Evolutionary conservation across 176 grass and related monocot genomes (phyloP).

Genomic region (Eremochloa ophiuroides): DNA sequence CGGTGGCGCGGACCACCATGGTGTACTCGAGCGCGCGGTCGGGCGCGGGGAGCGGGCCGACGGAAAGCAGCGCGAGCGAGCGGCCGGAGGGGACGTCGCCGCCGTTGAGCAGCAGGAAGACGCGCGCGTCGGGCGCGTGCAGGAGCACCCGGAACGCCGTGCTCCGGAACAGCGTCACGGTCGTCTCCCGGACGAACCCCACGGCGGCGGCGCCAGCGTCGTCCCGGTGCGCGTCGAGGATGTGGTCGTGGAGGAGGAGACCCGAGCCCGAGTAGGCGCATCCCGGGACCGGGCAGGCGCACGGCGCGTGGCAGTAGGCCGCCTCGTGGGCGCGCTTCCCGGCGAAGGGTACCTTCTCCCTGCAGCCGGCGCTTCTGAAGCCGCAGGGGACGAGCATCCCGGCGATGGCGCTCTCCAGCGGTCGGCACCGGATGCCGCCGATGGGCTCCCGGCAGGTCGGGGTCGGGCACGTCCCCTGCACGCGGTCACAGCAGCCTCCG

Average conservation of each 20-base stretch:
- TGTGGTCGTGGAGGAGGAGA: not conserved
- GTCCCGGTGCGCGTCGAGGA: not conserved
- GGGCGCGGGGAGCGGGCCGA: no score
- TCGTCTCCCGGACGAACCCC: no score
- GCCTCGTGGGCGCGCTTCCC: not conserved
- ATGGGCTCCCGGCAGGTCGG: not conserved
- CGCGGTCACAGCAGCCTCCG: not conserved
- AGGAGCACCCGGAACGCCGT: no score
- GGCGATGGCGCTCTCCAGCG: not conserved
- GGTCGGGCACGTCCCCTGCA: not conserved
- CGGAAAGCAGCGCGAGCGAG: no score
- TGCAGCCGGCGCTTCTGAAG: not conserved
- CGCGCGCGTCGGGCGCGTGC: no score
- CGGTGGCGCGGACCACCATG: no score
- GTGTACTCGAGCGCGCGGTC: no score
- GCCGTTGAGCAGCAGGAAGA: no score
- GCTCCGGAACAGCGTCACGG: no score
- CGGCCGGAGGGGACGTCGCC: no score
- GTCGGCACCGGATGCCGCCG: not conserved
- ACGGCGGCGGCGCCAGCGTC: no score
- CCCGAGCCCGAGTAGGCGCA: not conserved
- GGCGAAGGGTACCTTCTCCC: not conserved
- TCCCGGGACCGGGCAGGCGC: not conserved
- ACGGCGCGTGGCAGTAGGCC: not conserved
- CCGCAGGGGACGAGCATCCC: no score